Conservation (phyloP, 306 rosid species). For the Mimosa pudica region DNA sequence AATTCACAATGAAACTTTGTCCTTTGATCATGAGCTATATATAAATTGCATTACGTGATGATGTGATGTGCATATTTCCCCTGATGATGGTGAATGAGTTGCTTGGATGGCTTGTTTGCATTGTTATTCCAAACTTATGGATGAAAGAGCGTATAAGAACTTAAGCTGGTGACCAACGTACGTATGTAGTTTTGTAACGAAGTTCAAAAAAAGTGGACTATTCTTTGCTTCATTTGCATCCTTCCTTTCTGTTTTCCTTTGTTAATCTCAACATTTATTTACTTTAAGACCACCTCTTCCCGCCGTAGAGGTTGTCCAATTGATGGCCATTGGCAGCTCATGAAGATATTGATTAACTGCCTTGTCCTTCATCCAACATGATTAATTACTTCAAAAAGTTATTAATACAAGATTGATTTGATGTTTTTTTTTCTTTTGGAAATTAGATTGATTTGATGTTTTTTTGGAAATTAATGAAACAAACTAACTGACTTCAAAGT, state of each 20-base stretch:
- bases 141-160: background rate
- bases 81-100: background rate
- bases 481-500: too few species aligned
- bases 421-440: too few species aligned
- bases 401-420: too few species aligned
- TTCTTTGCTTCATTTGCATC: constrained; percentile 2
- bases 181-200: background rate
- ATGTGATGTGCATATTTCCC: constrained; percentile 25
- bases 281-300: constrained; percentile 2
- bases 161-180: background rate
- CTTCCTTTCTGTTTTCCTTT: background rate
- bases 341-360: background rate
- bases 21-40: background rate
- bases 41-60: constrained; percentile 21
- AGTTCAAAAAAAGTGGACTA: background rate
- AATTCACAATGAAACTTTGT: background rate
- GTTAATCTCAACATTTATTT: background rate
- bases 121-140: constrained; percentile 13
- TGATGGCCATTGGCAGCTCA: background rate
- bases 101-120: constrained; percentile 1
- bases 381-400: too few species aligned
- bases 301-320: background rate
- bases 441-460: too few species aligned
- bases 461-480: too few species aligned
- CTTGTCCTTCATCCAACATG: too few species aligned